These are phyloP conservation scores for Leccinum pallidistipes DNA, from an alignment of 1,284 basidiomycete genomes.

Conservation along the genomic window DNA sequence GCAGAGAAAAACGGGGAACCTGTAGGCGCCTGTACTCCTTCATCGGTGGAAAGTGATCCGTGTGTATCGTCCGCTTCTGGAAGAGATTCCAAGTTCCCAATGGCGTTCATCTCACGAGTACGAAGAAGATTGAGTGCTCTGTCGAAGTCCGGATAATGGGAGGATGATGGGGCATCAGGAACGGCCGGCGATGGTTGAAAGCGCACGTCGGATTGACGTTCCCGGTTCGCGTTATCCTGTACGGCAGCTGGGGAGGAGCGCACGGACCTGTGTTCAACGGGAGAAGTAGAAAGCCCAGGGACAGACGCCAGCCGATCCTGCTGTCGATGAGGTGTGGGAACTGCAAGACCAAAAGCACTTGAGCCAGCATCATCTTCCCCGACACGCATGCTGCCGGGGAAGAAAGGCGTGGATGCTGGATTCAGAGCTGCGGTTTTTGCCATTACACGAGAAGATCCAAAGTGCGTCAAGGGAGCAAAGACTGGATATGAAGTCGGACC, in stretches of 20 bases:
- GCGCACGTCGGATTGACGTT: conserved; percentile 29
- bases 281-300: conserved; percentile 57
- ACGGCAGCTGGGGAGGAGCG: conserved; percentile 70
- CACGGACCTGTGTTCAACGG: conserved; percentile 64
- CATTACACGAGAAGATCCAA: conserved; percentile 46
- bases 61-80: conserved; percentile 54
- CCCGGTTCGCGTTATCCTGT: conserved; percentile 33
- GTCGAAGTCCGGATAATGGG: conserved; percentile 48
- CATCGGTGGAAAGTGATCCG: conserved; percentile 26
- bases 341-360: conserved; percentile 44
- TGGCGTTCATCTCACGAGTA: conserved; percentile 49
- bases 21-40: conserved; percentile 33
- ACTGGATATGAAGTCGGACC: conserved; percentile 9
- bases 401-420: conserved; percentile 80
- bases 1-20: conserved; percentile 37
- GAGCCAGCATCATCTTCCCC: conserved; percentile 50
- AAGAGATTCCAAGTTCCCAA: conserved; percentile 52
- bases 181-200: conserved; percentile 36
- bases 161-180: conserved; percentile 46
- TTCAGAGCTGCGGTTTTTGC: conserved; percentile 73
- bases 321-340: conserved; percentile 47
- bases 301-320: conserved; percentile 53
- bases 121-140: conserved; percentile 44
- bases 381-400: conserved; percentile 62
- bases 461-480: conserved; percentile 12